phyloP scores from a whole-genome alignment of 805 yeast species.

The Lachancea sp. region DNA sequence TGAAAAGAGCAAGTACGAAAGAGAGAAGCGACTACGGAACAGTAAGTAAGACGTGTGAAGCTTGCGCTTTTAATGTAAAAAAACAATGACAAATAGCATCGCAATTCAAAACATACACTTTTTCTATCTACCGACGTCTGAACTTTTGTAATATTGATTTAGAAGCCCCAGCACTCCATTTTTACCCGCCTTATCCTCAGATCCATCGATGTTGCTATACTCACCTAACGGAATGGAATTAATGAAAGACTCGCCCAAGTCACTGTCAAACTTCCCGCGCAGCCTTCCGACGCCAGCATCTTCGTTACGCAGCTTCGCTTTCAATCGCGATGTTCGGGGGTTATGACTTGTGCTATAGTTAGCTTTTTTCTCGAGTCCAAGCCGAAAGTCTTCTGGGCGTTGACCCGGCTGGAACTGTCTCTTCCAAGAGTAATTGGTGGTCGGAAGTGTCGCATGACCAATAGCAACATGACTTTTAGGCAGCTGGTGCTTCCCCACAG shows the following conservation, averaged over 20 bases:
- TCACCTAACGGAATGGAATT: slow-evolving; percentile 29
- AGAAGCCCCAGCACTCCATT: slow-evolving; percentile 70
- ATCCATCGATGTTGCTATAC: slow-evolving; percentile 6
- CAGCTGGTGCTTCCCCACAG: slow-evolving; percentile 30
- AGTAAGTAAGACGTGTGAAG: slow-evolving; percentile 24
- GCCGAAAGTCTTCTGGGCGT: slow-evolving; percentile 6
- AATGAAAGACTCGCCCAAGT: slow-evolving; percentile 42
- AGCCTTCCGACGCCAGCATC: background rate
- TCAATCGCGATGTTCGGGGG: background rate
- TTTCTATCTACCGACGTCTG: slow-evolving; percentile 26
- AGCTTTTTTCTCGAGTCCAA: background rate
- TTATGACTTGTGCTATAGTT: background rate
- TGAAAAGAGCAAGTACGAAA: slow-evolving; percentile 85
- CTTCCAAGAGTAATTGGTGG: slow-evolving; percentile 30
- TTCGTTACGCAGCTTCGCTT: background rate
- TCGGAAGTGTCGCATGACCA: slow-evolving; percentile 4
- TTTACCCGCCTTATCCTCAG: slow-evolving; percentile 10
- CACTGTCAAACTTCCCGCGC: background rate
- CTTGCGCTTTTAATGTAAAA: background rate
- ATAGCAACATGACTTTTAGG: slow-evolving; percentile 14
- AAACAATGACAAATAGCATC: background rate
- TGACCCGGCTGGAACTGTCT: slow-evolving; percentile 31
- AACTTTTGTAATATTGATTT: slow-evolving; percentile 64
- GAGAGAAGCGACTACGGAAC: slow-evolving; percentile 67
- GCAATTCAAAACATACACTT: background rate